A percentile compares a stretch with the other conserved stretches of the same genome.
Evolutionary conservation across 164 flowering plant genomes (phyloP).

Genomic region (Annona cherimola): DNA sequence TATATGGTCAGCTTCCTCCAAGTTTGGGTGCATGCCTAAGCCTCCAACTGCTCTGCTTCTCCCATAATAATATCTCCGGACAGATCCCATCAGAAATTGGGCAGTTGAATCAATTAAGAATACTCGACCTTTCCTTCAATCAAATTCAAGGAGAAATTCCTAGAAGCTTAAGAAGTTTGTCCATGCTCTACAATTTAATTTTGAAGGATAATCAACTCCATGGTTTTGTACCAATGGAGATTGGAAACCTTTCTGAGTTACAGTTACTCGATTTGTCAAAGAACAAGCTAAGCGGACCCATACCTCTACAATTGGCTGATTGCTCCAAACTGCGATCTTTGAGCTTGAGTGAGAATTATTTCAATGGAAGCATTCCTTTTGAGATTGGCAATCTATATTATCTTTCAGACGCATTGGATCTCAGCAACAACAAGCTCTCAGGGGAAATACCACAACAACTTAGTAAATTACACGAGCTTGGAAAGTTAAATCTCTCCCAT

Average conservation of each 20-base stretch:
- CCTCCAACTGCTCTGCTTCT: constrained; percentile 11
- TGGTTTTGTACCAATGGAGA: not conserved
- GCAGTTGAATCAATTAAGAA: not conserved
- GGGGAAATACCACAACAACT: constrained; percentile 4
- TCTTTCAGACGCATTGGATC: not conserved
- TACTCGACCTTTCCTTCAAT: constrained; percentile 11
- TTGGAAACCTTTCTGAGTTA: not conserved
- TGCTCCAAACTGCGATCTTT: constrained; percentile 3
- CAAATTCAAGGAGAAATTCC: constrained; percentile 17
- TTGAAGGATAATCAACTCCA: constrained; percentile 3
- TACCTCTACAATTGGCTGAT: constrained; percentile 1
- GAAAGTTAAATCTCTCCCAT: constrained; percentile 14
- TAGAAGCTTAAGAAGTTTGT: not conserved
- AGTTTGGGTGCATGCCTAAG: constrained; percentile 26
- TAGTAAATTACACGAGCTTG: not conserved
- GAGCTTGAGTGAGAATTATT: constrained; percentile 4
- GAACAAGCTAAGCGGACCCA: not conserved
- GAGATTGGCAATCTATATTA: constrained; percentile 4
- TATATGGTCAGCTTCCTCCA: constrained; percentile 25
- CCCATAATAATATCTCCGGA: constrained; percentile 14
- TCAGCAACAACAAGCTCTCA: not conserved
- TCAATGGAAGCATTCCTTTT: constrained; percentile 9
- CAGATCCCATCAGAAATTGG: constrained; percentile 20
- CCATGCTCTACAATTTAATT: not conserved
- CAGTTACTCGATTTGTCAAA: constrained; percentile 4